These are phyloP conservation scores for Sarocladium kiliense DNA, from an alignment of 2,329 filamentous ascomycete species.

Conservation along the genomic window DNA sequence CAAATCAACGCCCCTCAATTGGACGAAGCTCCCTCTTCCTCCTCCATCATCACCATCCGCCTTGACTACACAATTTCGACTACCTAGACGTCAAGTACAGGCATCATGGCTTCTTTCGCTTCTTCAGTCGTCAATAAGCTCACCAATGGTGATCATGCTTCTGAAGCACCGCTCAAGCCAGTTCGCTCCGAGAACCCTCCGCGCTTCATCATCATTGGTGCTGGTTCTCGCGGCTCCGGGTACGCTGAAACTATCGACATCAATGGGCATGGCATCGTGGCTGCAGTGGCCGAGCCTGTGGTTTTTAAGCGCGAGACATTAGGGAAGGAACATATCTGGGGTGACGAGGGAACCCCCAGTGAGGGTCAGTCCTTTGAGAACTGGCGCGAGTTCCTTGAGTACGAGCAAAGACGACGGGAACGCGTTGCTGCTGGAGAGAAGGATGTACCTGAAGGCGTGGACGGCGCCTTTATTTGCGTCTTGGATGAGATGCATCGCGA, in stretches of 20 bases:
- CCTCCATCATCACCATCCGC: not conserved
- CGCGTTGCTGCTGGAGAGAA: conserved; percentile 42
- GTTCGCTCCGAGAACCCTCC: conserved; percentile 46
- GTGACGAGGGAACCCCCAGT: conserved; percentile 32
- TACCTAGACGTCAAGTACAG: not conserved
- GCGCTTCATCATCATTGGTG: conserved; percentile 74
- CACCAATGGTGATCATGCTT: not conserved
- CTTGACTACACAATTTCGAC: not conserved
- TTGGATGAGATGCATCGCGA: conserved; percentile 85
- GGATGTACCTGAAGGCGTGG: conserved; percentile 47
- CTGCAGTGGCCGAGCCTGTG: conserved; percentile 77
- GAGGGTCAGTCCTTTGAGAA: conserved; percentile 65
- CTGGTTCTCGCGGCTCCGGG: conserved; percentile 70
- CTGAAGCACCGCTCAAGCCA: conserved; percentile 30
- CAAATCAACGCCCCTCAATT: not conserved
- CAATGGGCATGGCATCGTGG: conserved; percentile 63
- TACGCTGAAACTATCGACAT: conserved; percentile 66
- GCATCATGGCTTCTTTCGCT: conserved; percentile 17
- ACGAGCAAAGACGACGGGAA: conserved; percentile 59
- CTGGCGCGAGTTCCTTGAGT: conserved; percentile 73
- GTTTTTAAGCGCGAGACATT: conserved; percentile 70
- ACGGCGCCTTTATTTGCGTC: conserved; percentile 61
- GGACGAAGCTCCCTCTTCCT: not conserved
- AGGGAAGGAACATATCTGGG: conserved; percentile 70
- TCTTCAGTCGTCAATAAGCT: conserved; percentile 19